phyloP scores from a whole-genome alignment of 1,284 basidiomycete species.

The Naganishia cerealis region DNA sequence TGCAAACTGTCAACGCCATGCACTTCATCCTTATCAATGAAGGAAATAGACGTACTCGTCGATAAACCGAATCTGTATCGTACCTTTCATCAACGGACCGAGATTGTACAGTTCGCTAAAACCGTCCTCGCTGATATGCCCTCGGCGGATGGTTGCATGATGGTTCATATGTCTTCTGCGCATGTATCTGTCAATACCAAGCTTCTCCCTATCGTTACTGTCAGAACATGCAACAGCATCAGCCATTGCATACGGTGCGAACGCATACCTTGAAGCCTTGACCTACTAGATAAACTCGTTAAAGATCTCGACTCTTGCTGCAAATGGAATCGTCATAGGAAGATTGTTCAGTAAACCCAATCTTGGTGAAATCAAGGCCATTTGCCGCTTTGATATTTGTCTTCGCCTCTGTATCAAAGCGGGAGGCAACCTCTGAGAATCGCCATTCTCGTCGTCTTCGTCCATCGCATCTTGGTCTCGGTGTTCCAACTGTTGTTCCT shows the following conservation, averaged over 20 bases:
- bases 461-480: constrained; percentile 38
- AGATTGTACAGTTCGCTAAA: constrained; percentile 65
- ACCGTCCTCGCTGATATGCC: constrained; percentile 79
- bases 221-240: not conserved
- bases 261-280: not conserved
- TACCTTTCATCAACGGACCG: constrained; percentile 73
- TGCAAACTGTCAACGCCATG: constrained; percentile 24
- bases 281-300: constrained; percentile 67
- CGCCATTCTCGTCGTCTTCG: constrained; percentile 36
- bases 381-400: constrained; percentile 65
- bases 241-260: not conserved
- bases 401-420: constrained; percentile 50
- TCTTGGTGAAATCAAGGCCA: constrained; percentile 75
- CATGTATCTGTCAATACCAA: constrained; percentile 43
- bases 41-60: constrained; percentile 68
- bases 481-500: constrained; percentile 54
- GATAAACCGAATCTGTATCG: constrained; percentile 82
- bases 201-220: constrained; percentile 47
- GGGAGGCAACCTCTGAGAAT: constrained; percentile 36
- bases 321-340: constrained; percentile 93
- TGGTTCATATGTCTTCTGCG: constrained; percentile 30
- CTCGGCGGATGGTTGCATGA: constrained; percentile 68
- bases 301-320: constrained; percentile 84
- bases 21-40: constrained; percentile 13
- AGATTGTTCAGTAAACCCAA: constrained; percentile 92